phyloP scores from a whole-genome alignment of 805 yeast species.

The Candida parachauliodes region DNA sequence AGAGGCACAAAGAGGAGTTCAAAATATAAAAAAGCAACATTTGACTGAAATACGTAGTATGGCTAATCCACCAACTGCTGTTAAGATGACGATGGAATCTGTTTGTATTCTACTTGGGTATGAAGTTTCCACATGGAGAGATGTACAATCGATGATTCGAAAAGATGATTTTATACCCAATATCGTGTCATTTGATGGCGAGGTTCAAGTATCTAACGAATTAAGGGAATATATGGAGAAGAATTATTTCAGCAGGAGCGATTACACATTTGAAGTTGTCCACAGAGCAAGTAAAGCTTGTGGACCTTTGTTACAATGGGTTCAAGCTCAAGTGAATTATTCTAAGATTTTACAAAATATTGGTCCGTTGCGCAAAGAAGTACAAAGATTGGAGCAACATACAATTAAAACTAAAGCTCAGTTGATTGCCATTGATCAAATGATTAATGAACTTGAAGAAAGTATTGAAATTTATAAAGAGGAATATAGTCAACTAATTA shows the following conservation, averaged over 20 bases:
- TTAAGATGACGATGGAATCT: constrained; percentile 80
- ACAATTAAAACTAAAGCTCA: constrained; percentile 64
- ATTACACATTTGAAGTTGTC: constrained; percentile 68
- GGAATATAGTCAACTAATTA: constrained; percentile 67
- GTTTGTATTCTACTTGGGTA: constrained; percentile 83
- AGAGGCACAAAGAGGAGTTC: constrained; percentile 88
- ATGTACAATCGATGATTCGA: constrained; percentile 75
- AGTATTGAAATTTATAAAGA: constrained; percentile 67
- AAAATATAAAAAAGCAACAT: constrained; percentile 88
- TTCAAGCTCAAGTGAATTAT: constrained; percentile 81
- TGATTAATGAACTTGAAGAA: constrained; percentile 70
- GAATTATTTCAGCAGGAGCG: constrained; percentile 57
- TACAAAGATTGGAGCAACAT: constrained; percentile 53
- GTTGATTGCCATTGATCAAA: constrained; percentile 70
- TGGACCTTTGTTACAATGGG: constrained; percentile 90
- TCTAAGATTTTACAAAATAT: constrained; percentile 65
- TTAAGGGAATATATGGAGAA: constrained; percentile 55
- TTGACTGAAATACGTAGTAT: constrained; percentile 84
- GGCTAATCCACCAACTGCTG: constrained; percentile 87
- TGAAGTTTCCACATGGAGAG: constrained; percentile 66
- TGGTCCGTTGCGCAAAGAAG: constrained; percentile 71
- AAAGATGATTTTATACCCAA: constrained; percentile 83
- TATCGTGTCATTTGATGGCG: constrained; percentile 72
- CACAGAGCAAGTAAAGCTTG: constrained; percentile 92
- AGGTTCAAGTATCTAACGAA: constrained; percentile 49